Percentiles rank a stretch among this genome's conserved stretches.
Conservation (phyloP, 1,284 basidiomycete species). For the Moesziomyces sp. region DNA sequence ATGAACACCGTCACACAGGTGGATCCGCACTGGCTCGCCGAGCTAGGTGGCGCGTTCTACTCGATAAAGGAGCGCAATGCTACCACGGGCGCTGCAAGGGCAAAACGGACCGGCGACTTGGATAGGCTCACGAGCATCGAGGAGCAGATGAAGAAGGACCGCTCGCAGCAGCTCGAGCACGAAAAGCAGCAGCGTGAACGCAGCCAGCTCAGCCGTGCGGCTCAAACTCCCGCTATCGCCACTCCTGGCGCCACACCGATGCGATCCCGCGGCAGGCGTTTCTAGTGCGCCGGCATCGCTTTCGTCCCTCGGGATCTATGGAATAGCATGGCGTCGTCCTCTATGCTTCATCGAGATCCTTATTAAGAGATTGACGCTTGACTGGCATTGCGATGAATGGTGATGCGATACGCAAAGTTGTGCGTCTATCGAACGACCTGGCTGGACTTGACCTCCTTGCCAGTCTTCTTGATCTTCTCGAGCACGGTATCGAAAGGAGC, state of each 20-base stretch:
- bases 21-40: conserved; percentile 67
- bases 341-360: no score
- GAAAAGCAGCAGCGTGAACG: conserved; percentile 14
- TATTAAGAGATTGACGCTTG: no score
- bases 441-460: conserved; percentile 75
- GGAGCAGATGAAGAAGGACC: conserved; percentile 60
- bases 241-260: conserved; percentile 42
- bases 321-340: no score
- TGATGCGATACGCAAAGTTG: no score
- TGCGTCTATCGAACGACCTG: conserved; percentile 36
- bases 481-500: conserved; percentile 77
- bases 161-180: conserved; percentile 20
- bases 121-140: conserved; percentile 88
- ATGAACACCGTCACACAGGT: conserved; percentile 67
- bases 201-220: conserved; percentile 12
- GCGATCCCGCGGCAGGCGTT: conserved; percentile 11
- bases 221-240: conserved; percentile 29
- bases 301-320: no score
- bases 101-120: conserved; percentile 79
- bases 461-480: conserved; percentile 84
- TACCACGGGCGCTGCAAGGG: conserved; percentile 77
- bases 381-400: no score
- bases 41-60: conserved; percentile 83
- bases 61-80: conserved; percentile 83
- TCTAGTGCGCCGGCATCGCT: background rate